Base-by-base conservation (phyloP, 177 flowering plant species). In the Vitis hybrid region DNA sequence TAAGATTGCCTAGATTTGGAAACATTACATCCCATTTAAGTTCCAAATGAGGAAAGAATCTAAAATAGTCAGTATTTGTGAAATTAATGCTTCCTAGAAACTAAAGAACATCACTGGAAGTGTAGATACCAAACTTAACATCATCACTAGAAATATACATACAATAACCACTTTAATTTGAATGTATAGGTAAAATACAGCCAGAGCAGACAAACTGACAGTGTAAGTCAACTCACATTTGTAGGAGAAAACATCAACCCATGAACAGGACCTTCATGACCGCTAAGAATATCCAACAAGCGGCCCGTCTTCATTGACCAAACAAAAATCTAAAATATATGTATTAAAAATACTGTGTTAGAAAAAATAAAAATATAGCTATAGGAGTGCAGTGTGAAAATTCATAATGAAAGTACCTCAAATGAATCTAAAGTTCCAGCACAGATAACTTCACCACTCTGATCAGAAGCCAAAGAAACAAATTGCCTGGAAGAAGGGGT, bases 291-390 rank as follows among this genome's bases (percentile, higher is more conserved):
- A 75, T 96, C 99, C 86, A 93, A 79, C 76, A 93, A 78, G 14
- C 92, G 92, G 39, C 97, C 97, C n/a, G 97, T 93, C 86, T 91
- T 96, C 99, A 93, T 95, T 32, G 98, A 93, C 99, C 99, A 95
- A 45, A 95, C 97, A 75, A 84, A 95, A 61, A 95, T 93, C 99
- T 95, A 75, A 58, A 11, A 17, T 12, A 58, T 3, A 34, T 34
- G 7, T 19, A 76, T 1, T 56, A 17, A 9, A 65, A 15, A 11
- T 19, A 45, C n/a, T 50, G 19, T 12, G 11, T 54, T 51, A 72
- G 72, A 64, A 61, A 13, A 19, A 51, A 56, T 5, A 30, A 62
- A 32, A 23, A 56, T 17, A 34, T 39, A 15, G 49, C 13, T 10
- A 10, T 68, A 13, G 12, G 51, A 68, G 54, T 69, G 56, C 30